Evolutionary conservation across 2,329 filamentous ascomycete species (phyloP), one percentile per base, ranked within the genome.

Genomic region (Aspergillus ochraceoroseus): DNA sequence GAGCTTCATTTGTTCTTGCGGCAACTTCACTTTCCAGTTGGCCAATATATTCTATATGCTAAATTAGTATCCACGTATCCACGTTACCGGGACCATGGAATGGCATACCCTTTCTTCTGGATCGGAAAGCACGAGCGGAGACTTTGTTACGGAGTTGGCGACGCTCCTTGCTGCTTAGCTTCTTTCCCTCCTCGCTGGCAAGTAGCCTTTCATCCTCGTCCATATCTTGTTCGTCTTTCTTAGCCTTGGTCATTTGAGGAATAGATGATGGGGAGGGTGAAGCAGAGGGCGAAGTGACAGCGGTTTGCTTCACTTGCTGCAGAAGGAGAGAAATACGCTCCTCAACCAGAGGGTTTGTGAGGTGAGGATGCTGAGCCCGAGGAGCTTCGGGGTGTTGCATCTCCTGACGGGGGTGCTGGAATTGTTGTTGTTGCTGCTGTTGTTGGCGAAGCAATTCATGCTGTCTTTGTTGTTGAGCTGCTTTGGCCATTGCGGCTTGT

Each of bases 71-170:
- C 15, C 12, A 14, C 8, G 46, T 51, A 41, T 36, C 22, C 25
- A 15, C 23, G 34, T 30, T 11, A 36, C 11, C 8, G 5, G 4
- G 26, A 29, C 14, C 4, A 20, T 26, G 11, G 5, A 3, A 2
- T 19, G 11, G 15, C 25, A 38, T 81, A 95, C 90, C 90, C 76
- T 98, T 98, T 75, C 92, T 84, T 56, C 92, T 77, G n/a, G 89
- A 95, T 41, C 92, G 85, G 80, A 98, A 98, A 36, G 90, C 90
- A 54, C 92, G 87, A 48, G 92, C 92, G 28, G 92, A 98, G 3
- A 98, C 92, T 71, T 98, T 98, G 77, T 98, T 98, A 50, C 92
- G 81, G n/a, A 98, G 77, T 67, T 96, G 92, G 53, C 92, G 83
- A 46, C 92, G 83, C 69, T 96, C 89, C 71, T 96, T 96, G 74